Conservation (phyloP, 2,329 filamentous ascomycete genomes). For the Emergomyces pasteurianus region DNA sequence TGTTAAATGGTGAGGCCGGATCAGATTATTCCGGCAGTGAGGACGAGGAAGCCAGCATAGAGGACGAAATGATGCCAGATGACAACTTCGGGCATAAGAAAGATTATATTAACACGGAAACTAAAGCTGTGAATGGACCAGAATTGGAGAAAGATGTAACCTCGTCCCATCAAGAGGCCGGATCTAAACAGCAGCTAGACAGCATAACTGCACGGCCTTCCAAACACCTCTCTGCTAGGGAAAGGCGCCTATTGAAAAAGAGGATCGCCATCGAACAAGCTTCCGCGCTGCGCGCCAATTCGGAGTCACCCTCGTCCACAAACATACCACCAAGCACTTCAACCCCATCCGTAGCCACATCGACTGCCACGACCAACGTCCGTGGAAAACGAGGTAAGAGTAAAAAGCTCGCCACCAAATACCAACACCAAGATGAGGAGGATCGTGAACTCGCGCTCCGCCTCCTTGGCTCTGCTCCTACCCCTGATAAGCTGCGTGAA, state of each 20-base stretch:
- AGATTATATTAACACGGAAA: constrained; percentile 15
- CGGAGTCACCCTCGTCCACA: constrained; percentile 10
- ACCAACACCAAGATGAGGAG: constrained; percentile 89
- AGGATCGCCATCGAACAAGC: constrained; percentile 17
- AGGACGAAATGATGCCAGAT: not conserved
- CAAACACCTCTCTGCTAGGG: constrained; percentile 30
- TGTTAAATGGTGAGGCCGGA: not conserved
- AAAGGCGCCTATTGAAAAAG: constrained; percentile 29
- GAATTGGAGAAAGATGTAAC: constrained; percentile 21
- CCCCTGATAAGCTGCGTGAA: constrained; percentile 39
- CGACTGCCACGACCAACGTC: constrained; percentile 19
- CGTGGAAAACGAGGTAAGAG: constrained; percentile 71
- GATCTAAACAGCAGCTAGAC: constrained; percentile 10
- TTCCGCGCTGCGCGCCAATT: constrained; percentile 7
- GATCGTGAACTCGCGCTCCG: constrained; percentile 73
- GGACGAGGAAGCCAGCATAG: not conserved
- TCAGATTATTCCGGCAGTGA: not conserved
- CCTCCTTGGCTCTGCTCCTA: constrained; percentile 61
- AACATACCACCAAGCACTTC: constrained; percentile 12
- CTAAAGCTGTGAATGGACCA: constrained; percentile 13
- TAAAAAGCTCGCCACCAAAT: constrained; percentile 80
- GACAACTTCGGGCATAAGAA: constrained; percentile 9
- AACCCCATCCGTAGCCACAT: constrained; percentile 10
- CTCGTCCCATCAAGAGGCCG: constrained; percentile 9
- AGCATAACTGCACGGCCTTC: constrained; percentile 11